Evolutionary conservation across 2,329 filamentous ascomycete species (phyloP).

Genomic region (Fusarium burgessii): DNA sequence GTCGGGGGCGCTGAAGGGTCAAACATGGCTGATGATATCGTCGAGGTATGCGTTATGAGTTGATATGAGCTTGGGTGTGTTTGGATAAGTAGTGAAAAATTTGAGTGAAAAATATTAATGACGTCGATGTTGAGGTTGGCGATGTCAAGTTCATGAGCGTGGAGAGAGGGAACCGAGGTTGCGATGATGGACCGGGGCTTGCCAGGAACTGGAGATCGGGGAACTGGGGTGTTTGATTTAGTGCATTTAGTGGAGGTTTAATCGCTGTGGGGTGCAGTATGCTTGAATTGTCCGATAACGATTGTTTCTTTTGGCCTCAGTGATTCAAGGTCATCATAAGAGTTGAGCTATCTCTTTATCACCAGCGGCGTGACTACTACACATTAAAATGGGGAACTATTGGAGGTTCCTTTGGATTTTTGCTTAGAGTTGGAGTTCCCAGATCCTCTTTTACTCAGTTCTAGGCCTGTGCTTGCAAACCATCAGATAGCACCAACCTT

Average conservation of each 20-base stretch:
- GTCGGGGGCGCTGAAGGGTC: slow-evolving; percentile 52
- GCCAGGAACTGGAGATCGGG: slow-evolving; percentile 25
- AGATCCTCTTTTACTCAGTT: background rate
- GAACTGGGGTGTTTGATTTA: slow-evolving; percentile 24
- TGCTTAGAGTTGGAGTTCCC: background rate
- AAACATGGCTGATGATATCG: slow-evolving; percentile 45
- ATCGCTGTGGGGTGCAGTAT: slow-evolving; percentile 29
- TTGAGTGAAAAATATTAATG: background rate
- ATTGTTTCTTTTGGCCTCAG: slow-evolving; percentile 3
- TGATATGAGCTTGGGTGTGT: background rate
- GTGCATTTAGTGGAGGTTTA: slow-evolving; percentile 23
- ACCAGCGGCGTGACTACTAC: background rate
- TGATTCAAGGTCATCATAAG: background rate
- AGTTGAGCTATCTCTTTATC: background rate
- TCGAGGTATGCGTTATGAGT: background rate
- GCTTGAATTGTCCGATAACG: slow-evolving; percentile 22
- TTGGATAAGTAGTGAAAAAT: background rate
- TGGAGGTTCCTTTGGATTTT: background rate
- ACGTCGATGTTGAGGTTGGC: slow-evolving; percentile 3
- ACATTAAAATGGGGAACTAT: background rate
- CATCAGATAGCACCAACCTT: background rate
- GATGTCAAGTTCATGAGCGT: slow-evolving; percentile 25
- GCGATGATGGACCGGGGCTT: slow-evolving; percentile 26
- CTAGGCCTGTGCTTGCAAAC: background rate
- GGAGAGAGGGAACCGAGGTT: slow-evolving; percentile 37